Base-by-base conservation (phyloP, 2,329 filamentous ascomycete species). In the Bipolaris oryzae region DNA sequence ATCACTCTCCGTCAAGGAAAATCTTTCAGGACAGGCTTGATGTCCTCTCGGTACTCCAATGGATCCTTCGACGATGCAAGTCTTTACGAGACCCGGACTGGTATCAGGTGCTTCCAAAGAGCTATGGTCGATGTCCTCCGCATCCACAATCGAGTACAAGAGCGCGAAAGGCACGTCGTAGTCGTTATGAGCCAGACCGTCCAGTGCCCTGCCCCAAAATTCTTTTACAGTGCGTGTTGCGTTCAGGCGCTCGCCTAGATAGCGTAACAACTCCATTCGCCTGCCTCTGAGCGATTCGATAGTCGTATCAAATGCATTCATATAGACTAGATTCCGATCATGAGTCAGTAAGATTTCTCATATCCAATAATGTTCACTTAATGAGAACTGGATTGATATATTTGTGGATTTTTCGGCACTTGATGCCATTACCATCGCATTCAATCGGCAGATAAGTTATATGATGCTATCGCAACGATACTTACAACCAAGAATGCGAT, bases 161-260 rank as follows among this genome's bases (percentile, higher is more conserved):
- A 75, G 51, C 10, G 72, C 69, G 48, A 75, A 75, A 2, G 71
- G 70, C 6, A 74, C 54, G 25, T 74, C 73, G 25, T 69, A 65
- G 11, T 63, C 58, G 38, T 73, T 73, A 15, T 78, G 75, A 56
- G 80, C 77, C 10, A 83, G 61, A 1, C 80, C 80, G 38, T 83
- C 80, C 10, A 84, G 61, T 25, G 83, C 78, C 67, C 77, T 79
- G 49, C 74, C 74, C 80, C 82, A 85, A 37, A 84, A 78, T 2
- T 77, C 64, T 39, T 70, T 71, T 9, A 67, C 66, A 1, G 66
- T 70, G 46, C 64, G 64, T 34, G 65, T 67, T 28, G 66, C 59
- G 11, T 73, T 63, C 63, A 76, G 38, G 63, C 66, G 66, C 38
- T 78, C 77, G 1, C 72, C 73, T 4, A 80, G 57, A 9, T 75